Conservation (phyloP, 352 stramenopile species). For the Phytophthora aleatoria region DNA sequence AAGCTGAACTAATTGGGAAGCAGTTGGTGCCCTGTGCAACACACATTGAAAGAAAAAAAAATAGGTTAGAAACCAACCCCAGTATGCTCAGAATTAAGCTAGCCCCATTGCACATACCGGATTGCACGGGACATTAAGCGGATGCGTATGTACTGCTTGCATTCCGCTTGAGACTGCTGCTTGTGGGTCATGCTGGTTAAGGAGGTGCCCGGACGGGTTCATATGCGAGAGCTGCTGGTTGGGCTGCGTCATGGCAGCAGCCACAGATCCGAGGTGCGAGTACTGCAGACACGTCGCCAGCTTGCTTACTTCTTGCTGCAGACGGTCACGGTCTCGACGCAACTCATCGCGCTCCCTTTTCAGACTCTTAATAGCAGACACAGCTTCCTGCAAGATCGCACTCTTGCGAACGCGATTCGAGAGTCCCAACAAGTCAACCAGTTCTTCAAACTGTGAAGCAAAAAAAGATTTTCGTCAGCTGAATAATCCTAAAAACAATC, state of each 20-base stretch:
- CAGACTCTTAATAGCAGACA: constrained; percentile 65
- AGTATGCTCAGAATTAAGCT: constrained; percentile 19
- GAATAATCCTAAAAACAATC: not conserved
- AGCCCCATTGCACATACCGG: constrained; percentile 32
- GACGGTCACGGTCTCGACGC: constrained; percentile 56
- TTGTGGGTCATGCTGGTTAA: constrained; percentile 23
- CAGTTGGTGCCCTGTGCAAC: constrained; percentile 37
- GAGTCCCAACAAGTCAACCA: constrained; percentile 68
- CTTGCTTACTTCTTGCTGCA: constrained; percentile 75
- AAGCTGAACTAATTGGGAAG: constrained; percentile 53
- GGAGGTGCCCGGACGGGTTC: constrained; percentile 25
- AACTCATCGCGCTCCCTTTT: constrained; percentile 69
- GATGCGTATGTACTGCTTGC: constrained; percentile 41
- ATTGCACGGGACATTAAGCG: constrained; percentile 40
- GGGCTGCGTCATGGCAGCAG: constrained; percentile 46
- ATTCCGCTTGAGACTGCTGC: constrained; percentile 27
- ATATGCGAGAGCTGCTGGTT: constrained; percentile 32
- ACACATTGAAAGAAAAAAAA: not conserved
- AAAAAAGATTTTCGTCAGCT: constrained; percentile 6
- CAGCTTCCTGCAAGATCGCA: constrained; percentile 71
- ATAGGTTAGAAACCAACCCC: too few species aligned
- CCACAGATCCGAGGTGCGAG: constrained; percentile 57
- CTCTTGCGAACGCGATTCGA: constrained; percentile 81
- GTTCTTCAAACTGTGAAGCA: constrained; percentile 67
- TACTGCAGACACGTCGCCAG: constrained; percentile 70